phyloP scores from a whole-genome alignment of 331 rosid genomes.

The Acacia concinna region DNA sequence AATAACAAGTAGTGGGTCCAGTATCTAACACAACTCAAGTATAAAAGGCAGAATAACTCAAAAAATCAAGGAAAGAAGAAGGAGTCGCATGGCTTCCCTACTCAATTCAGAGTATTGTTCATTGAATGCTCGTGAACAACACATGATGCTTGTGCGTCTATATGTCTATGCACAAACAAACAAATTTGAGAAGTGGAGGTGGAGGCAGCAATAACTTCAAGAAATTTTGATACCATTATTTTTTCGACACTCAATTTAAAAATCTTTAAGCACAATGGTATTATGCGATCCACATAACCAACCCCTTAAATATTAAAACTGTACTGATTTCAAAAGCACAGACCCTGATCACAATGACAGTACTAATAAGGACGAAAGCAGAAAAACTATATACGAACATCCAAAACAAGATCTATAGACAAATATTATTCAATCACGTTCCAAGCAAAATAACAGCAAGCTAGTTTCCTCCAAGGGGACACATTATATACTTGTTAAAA shows the following conservation, averaged over 20 bases:
- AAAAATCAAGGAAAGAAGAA: neutral
- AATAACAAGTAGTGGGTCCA: neutral
- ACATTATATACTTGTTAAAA: slow-evolving; percentile 1
- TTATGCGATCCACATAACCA: neutral
- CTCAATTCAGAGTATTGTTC: neutral
- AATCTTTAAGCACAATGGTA: neutral
- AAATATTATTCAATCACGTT: neutral
- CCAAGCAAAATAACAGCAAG: slow-evolving; percentile 10
- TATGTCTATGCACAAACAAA: neutral
- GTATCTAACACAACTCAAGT: neutral
- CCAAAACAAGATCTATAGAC: slow-evolving; percentile 16
- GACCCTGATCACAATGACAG: neutral
- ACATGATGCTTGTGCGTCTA: neutral
- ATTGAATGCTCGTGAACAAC: neutral
- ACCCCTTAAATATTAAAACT: neutral
- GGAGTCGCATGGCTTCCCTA: neutral
- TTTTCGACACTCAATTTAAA: neutral
- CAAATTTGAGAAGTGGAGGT: slow-evolving; percentile 1
- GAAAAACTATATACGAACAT: slow-evolving; percentile 11
- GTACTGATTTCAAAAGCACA: slow-evolving; percentile 2
- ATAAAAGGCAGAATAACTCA: neutral
- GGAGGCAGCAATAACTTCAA: neutral
- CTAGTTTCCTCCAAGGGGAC: neutral
- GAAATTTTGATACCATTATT: slow-evolving; percentile 13
- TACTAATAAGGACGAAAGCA: slow-evolving; percentile 1